A percentile compares a stretch with the other conserved stretches of the same genome.
Conservation (phyloP, 2,329 filamentous ascomycete species). For the Aaosphaeria pasadenensis region DNA sequence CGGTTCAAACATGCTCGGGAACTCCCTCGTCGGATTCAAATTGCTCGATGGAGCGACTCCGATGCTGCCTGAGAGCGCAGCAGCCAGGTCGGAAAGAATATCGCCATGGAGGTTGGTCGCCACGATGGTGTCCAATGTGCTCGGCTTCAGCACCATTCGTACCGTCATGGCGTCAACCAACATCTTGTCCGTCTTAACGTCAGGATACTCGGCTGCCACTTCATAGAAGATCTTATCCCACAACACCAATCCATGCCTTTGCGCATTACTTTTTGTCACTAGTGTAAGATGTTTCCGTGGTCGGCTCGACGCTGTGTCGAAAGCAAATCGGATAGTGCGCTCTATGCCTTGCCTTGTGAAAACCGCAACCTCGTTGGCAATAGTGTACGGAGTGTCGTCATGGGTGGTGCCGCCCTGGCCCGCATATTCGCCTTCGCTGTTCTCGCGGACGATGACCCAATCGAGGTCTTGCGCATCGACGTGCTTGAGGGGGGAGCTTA, state of each 20-base stretch:
- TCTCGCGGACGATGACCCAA: constrained; percentile 66
- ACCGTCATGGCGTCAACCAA: constrained; percentile 66
- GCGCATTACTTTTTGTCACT: constrained; percentile 65
- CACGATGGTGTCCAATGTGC: constrained; percentile 61
- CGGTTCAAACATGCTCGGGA: constrained; percentile 62
- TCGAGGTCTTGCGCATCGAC: constrained; percentile 58
- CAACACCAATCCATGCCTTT: constrained; percentile 65
- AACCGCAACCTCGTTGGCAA: constrained; percentile 60
- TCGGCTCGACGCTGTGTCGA: constrained; percentile 57
- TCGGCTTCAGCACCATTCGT: constrained; percentile 60
- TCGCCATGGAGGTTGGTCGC: constrained; percentile 63
- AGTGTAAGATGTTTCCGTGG: constrained; percentile 59
- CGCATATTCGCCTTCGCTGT: constrained; percentile 65
- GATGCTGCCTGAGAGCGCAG: constrained; percentile 67
- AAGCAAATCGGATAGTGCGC: constrained; percentile 61
- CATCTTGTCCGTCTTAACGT: constrained; percentile 64
- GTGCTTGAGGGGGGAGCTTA: constrained; percentile 55
- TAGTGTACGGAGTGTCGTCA: constrained; percentile 53
- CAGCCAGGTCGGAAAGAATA: constrained; percentile 69
- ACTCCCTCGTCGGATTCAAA: constrained; percentile 60
- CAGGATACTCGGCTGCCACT: constrained; percentile 57
- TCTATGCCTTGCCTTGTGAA: constrained; percentile 61
- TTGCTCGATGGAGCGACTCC: constrained; percentile 71
- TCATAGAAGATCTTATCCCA: constrained; percentile 62
- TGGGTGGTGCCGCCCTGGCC: constrained; percentile 64